Evolutionary conservation across 805 yeast species (phyloP).

Genomic region (Candida sakaeoensis): DNA sequence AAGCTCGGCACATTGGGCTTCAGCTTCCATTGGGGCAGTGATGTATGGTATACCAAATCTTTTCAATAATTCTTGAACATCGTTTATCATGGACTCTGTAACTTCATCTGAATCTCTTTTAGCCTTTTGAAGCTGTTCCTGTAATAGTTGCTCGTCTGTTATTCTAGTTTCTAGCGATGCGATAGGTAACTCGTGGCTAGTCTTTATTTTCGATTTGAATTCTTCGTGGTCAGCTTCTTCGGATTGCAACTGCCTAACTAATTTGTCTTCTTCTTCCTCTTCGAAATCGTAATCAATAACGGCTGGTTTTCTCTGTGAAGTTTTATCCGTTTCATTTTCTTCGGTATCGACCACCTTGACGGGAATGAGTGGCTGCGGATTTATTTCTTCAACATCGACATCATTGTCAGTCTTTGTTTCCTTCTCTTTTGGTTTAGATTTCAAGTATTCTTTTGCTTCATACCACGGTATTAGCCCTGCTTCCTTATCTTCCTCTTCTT

Average conservation of each 20-base stretch:
- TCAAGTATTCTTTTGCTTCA: constrained; percentile 38
- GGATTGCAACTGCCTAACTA: constrained; percentile 56
- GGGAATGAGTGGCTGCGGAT: not conserved
- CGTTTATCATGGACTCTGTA: constrained; percentile 77
- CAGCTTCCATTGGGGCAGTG: constrained; percentile 98
- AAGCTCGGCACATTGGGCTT: constrained; percentile 93
- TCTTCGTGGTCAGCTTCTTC: constrained; percentile 73
- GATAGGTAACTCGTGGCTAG: constrained; percentile 17
- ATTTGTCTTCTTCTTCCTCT: constrained; percentile 72
- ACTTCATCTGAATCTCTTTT: constrained; percentile 91
- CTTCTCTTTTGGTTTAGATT: constrained; percentile 12
- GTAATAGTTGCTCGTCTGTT: constrained; percentile 46
- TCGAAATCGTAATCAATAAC: constrained; percentile 61
- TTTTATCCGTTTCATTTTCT: not conserved
- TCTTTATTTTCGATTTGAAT: constrained; percentile 42
- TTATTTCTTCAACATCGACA: constrained; percentile 14
- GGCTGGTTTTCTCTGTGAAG: constrained; percentile 14
- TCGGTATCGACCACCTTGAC: constrained; percentile 4
- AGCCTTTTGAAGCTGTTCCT: constrained; percentile 60
- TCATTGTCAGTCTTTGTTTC: constrained; percentile 11
- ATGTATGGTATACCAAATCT: constrained; percentile 92
- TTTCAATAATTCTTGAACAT: constrained; percentile 82
- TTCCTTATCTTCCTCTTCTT: constrained; percentile 36
- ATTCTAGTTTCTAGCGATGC: constrained; percentile 31
- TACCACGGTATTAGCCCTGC: constrained; percentile 51